A percentile compares a stretch with the other conserved stretches of the same genome.
phyloP scores from a whole-genome alignment of 2,329 filamentous ascomycete species.

The Clonostachys solani region DNA sequence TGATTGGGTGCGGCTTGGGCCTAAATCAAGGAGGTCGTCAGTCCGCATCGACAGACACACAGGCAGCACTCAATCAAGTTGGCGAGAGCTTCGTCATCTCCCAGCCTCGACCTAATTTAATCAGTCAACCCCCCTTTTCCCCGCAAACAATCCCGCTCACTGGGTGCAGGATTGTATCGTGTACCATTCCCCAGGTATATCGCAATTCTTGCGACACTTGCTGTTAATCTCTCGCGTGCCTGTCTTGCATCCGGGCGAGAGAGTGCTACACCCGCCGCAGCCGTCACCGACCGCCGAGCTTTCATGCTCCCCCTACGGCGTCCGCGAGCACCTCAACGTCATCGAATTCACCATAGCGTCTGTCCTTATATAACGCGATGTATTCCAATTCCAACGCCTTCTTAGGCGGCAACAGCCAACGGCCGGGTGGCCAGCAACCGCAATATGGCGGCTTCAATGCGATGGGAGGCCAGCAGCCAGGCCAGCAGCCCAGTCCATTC shows the following conservation, averaged over 20 bases:
- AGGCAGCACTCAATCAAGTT: too few relatives aligned
- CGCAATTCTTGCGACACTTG: too few relatives aligned
- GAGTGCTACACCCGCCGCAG: background rate
- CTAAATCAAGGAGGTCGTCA: too few relatives aligned
- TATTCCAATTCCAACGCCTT: conserved; percentile 88
- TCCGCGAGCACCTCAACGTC: background rate
- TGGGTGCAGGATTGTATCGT: too few relatives aligned
- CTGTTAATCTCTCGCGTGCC: background rate
- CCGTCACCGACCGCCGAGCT: conserved; percentile 12
- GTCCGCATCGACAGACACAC: too few relatives aligned
- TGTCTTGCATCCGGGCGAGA: background rate
- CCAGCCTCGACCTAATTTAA: background rate
- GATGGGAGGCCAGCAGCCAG: conserved; percentile 37
- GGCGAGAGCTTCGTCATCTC: conserved; percentile 7
- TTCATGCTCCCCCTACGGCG: conserved; percentile 13
- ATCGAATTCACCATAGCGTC: background rate
- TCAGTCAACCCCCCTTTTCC: background rate
- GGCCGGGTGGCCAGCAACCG: conserved; percentile 58
- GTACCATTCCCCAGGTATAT: too few relatives aligned
- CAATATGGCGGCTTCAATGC: conserved; percentile 48
- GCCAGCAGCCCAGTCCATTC: conserved; percentile 48
- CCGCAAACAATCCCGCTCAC: background rate
- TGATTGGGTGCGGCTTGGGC: too few relatives aligned
- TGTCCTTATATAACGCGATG: conserved; percentile 47
- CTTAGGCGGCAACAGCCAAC: conserved; percentile 71